These are phyloP conservation scores for Physcomitrellopsis africana DNA, from an alignment of 225 moss, liverwort and hornwort species.

Conservation along the genomic window DNA sequence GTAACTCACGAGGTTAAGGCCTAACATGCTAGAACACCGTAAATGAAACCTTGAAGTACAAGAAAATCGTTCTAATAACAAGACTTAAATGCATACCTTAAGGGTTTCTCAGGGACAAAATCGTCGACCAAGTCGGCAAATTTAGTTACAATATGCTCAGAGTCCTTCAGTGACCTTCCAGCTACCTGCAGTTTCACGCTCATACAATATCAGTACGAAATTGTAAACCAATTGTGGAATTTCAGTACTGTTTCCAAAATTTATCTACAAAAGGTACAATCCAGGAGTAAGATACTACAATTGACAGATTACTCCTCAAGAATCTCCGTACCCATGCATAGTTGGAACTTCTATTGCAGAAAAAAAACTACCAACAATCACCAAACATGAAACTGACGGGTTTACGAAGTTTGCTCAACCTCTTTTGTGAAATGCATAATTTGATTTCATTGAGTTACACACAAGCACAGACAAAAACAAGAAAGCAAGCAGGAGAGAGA, in stretches of 20 bases:
- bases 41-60: neutral
- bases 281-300: constrained; percentile 1
- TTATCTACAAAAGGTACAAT: neutral
- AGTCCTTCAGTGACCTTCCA: constrained; percentile 93
- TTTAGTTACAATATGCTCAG: constrained; percentile 90
- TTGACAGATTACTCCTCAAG: neutral
- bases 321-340: neutral
- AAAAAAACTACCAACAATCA: neutral
- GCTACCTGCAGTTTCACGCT: constrained; percentile 68
- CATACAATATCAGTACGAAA: neutral
- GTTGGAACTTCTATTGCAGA: neutral
- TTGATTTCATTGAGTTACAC: no score
- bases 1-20: neutral
- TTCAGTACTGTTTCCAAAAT: neutral
- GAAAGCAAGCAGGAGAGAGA: no score
- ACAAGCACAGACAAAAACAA: no score
- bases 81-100: constrained; percentile 56
- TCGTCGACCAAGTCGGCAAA: constrained; percentile 84
- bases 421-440: no score
- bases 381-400: neutral
- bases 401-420: neutral
- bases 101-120: constrained; percentile 58
- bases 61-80: neutral
- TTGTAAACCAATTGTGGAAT: neutral
- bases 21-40: neutral